Base-by-base conservation (phyloP, 2,329 filamentous ascomycete genomes). In the Curvularia lunata region DNA sequence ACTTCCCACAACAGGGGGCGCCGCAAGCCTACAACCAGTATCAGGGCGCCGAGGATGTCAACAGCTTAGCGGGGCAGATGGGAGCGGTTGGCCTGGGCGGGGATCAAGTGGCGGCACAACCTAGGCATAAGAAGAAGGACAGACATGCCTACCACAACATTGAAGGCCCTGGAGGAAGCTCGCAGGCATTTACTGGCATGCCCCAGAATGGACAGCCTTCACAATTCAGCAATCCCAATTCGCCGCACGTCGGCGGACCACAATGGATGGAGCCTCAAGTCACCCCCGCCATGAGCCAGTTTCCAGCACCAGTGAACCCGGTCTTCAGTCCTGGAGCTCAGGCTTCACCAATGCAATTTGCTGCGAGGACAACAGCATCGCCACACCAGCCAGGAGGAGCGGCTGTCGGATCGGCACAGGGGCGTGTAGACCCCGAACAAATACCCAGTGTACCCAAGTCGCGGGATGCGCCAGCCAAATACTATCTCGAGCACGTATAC, bases 111-210 rank as follows among this genome's bases (percentile, higher is more conserved):
- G 48, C 80, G 56, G 84, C 71, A 59, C 76, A 76, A 58, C 76
- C 76, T 63, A 79, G 87, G 56, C 67, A 83, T 77, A 91, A 93
- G 83, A 98, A 97, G 86, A 97, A 97, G 84, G 90, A 97, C 75
- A 87, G 92, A 58, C 94, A 98, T 79, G 94, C 93, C 63, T 91
- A 96, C 77, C 94, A 98, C 77, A 89, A 87, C 38, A 86, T 98
- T 52, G 91, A 94, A 64, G 86, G 90, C 21, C 83, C 88, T 12
- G 83, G 83, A 16, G 83, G 83, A 5, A 87, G 86, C 32, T 86
- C 88, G 5, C 87, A 90, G 70, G 80, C 86, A 10, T 91, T 90
- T 79, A 88, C 89, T 73, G 88, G 86, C 60, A 86, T 88, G 71
- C 86, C 87, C 1, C 82, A 85, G 23, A 80, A 81, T 10, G 85